These are phyloP conservation scores for Cercospora beticola DNA, from an alignment of 2,329 filamentous ascomycete genomes.

Conservation along the genomic window DNA sequence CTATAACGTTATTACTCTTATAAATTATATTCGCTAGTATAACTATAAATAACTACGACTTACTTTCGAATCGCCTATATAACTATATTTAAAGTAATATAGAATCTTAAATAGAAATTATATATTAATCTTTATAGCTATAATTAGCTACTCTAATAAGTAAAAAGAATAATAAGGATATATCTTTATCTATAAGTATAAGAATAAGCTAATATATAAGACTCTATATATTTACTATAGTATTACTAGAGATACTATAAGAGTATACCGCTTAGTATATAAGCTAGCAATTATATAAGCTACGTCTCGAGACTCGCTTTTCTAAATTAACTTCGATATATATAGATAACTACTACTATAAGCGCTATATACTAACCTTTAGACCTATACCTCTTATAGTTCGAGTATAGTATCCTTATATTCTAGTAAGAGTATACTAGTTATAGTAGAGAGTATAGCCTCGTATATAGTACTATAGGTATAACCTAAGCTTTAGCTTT, in stretches of 20 bases:
- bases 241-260: not conserved
- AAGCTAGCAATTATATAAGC: not conserved
- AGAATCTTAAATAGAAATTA: not conserved
- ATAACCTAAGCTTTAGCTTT: not conserved
- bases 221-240: not conserved
- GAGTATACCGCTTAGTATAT: not conserved
- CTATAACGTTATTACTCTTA: not conserved
- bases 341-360: not conserved
- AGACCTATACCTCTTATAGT: not conserved
- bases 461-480: not conserved
- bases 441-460: not conserved
- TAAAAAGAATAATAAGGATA: not conserved
- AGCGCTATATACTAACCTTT: too few species aligned
- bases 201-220: not conserved
- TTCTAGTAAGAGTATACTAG: not conserved
- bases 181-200: not conserved
- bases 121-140: not conserved
- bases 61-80: not conserved
- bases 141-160: not conserved
- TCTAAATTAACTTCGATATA: not conserved
- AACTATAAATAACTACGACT: not conserved
- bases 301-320: not conserved
- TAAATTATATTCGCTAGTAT: not conserved
- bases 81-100: not conserved
- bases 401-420: not conserved